Conservation (phyloP, 768 basidiomycete species). For the Lactifluus subvellereus region DNA sequence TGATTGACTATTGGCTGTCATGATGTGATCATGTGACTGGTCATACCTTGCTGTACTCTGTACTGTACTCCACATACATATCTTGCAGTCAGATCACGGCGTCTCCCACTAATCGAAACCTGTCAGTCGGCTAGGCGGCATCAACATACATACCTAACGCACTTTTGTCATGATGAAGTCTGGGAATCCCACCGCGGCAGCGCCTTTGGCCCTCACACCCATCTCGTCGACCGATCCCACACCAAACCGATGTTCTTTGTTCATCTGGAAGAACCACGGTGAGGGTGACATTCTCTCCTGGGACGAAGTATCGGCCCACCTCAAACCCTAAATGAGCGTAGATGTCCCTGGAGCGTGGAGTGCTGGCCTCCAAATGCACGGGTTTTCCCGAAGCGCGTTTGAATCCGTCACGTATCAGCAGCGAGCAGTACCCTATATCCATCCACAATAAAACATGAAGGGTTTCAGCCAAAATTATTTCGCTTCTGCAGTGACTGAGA, state of each 20-base stretch:
- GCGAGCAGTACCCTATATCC: conserved; percentile 20
- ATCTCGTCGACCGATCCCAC: conserved; percentile 13
- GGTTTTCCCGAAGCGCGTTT: conserved; percentile 21
- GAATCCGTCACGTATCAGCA: conserved; percentile 25
- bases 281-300: neutral
- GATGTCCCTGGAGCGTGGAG: conserved; percentile 22
- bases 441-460: no score
- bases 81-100: neutral
- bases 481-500: neutral
- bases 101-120: neutral
- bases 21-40: no score
- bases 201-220: conserved; percentile 12
- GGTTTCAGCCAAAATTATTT: neutral
- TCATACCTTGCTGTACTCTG: no score
- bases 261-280: neutral
- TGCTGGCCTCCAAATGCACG: conserved; percentile 23
- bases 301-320: conserved; percentile 2
- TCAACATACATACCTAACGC: neutral
- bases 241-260: conserved; percentile 18
- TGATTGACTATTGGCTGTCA: no score
- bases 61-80: no score
- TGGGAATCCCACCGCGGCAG: conserved; percentile 16
- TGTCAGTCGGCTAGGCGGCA: neutral
- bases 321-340: conserved; percentile 26
- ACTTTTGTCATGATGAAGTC: conserved; percentile 24